A percentile compares a stretch with the other conserved stretches of the same genome.
These are phyloP conservation scores for Aspergillus pseudoglaucus DNA, from an alignment of 2,329 filamentous ascomycete species.

Conservation along the genomic window DNA sequence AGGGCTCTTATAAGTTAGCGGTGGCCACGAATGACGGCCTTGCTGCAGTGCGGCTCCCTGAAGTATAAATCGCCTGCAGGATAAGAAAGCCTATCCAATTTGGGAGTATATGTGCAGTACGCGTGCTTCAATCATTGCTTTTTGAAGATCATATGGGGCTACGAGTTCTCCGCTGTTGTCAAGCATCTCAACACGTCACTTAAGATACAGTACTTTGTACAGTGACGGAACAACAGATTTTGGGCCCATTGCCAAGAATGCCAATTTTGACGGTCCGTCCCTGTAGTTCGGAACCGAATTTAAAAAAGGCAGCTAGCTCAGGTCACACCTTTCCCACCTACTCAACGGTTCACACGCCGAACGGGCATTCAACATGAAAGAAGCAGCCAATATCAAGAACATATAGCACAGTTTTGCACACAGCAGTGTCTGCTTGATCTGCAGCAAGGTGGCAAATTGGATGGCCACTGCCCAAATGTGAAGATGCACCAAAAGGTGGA, in stretches of 20 bases:
- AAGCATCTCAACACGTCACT: no score
- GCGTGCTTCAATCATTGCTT: no score
- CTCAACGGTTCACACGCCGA: background rate
- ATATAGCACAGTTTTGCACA: slow-evolving; percentile 16
- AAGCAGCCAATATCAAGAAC: background rate
- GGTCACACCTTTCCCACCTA: background rate
- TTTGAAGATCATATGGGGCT: no score
- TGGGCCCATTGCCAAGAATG: no score
- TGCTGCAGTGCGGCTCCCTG: background rate
- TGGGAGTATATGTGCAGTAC: no score
- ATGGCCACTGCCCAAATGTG: slow-evolving; percentile 19
- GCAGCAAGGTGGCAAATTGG: slow-evolving; percentile 13
- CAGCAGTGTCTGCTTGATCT: slow-evolving; percentile 20
- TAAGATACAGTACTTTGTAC: no score
- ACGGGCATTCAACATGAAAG: background rate
- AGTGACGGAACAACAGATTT: no score
- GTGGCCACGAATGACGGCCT: background rate
- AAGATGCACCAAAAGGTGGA: slow-evolving; percentile 10
- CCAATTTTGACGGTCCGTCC: no score
- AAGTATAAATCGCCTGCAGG: background rate
- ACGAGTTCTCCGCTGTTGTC: no score
- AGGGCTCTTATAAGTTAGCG: background rate
- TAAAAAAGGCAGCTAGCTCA: no score
- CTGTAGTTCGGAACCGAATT: no score
- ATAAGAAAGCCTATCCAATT: background rate